phyloP scores from a whole-genome alignment of 768 basidiomycete genomes.

The Suillus luteus region DNA sequence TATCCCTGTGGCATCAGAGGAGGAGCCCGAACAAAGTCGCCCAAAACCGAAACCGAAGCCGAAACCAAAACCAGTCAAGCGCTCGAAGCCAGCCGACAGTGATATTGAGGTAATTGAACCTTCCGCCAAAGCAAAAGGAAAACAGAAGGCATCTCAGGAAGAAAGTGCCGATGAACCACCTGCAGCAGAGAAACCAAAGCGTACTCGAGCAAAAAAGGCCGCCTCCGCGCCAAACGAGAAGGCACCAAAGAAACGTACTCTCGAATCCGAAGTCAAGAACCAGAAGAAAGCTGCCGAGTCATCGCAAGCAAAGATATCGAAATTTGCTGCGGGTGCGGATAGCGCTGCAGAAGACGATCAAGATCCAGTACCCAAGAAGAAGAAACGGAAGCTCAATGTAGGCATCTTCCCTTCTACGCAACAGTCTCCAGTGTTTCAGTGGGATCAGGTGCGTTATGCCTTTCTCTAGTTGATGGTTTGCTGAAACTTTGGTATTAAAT shows the following conservation, averaged over 20 bases:
- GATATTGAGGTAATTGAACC: constrained; percentile 35
- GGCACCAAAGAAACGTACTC: constrained; percentile 21
- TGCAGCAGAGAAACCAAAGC: constrained; percentile 29
- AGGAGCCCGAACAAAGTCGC: constrained; percentile 19
- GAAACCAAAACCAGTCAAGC: constrained; percentile 16
- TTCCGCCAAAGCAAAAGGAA: constrained; percentile 38
- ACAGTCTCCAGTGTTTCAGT: constrained; percentile 44
- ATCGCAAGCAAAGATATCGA: constrained; percentile 21
- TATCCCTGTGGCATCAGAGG: not conserved
- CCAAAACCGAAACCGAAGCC: constrained; percentile 23
- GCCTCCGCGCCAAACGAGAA: constrained; percentile 18
- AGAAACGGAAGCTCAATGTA: constrained; percentile 71
- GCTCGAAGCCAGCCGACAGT: constrained; percentile 26
- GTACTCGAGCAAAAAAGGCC: constrained; percentile 27
- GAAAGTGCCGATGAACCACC: constrained; percentile 23
- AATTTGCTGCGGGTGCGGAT: constrained; percentile 20
- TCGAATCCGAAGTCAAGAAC: constrained; percentile 21
- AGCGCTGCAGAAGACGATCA: constrained; percentile 21
- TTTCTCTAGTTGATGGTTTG: not conserved
- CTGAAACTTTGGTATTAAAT: constrained; percentile 3
- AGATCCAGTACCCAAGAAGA: constrained; percentile 52
- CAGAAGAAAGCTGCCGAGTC: constrained; percentile 20
- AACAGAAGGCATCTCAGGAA: constrained; percentile 36
- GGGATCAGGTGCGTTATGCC: constrained; percentile 42
- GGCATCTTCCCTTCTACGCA: constrained; percentile 34